These are phyloP conservation scores for Gastrolobium bilobum DNA, from an alignment of 306 rosid genomes.

Conservation along the genomic window DNA sequence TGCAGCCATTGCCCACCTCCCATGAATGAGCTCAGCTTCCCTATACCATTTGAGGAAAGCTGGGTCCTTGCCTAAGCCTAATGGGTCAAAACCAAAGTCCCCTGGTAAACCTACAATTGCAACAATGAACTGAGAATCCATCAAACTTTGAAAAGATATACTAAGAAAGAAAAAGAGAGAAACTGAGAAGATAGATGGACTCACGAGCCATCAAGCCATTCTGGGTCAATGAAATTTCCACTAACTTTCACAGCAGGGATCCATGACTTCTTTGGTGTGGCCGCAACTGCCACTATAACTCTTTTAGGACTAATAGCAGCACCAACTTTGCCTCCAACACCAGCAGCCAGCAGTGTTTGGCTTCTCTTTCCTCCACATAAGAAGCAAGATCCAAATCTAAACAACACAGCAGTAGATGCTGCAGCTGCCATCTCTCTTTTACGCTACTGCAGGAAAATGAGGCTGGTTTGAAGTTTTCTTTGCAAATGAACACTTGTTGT, in stretches of 20 bases:
- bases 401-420: slow-evolving; percentile 84
- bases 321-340: slow-evolving; percentile 55
- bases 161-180: background rate
- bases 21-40: slow-evolving; percentile 99
- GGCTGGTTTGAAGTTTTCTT: slow-evolving; percentile 18
- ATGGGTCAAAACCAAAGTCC: slow-evolving; percentile 95
- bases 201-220: slow-evolving; percentile 99
- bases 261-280: slow-evolving; percentile 79
- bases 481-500: slow-evolving; percentile 22
- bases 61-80: slow-evolving; percentile 94
- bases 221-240: slow-evolving; percentile 84
- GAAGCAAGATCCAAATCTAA: slow-evolving; percentile 84
- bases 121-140: background rate
- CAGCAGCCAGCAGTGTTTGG: slow-evolving; percentile 66
- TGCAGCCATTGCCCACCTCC: slow-evolving; percentile 98
- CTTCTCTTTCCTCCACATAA: slow-evolving; percentile 79
- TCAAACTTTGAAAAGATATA: background rate
- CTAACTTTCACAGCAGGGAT: slow-evolving; percentile 79
- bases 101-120: slow-evolving; percentile 84
- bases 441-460: background rate
- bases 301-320: slow-evolving; percentile 60
- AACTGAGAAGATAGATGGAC: slow-evolving; percentile 43
- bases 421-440: slow-evolving; percentile 83
- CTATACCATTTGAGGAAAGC: slow-evolving; percentile 97
- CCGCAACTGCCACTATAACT: slow-evolving; percentile 67